phyloP scores from a whole-genome alignment of 257 asterid genomes.

The Lycium barbarum region DNA sequence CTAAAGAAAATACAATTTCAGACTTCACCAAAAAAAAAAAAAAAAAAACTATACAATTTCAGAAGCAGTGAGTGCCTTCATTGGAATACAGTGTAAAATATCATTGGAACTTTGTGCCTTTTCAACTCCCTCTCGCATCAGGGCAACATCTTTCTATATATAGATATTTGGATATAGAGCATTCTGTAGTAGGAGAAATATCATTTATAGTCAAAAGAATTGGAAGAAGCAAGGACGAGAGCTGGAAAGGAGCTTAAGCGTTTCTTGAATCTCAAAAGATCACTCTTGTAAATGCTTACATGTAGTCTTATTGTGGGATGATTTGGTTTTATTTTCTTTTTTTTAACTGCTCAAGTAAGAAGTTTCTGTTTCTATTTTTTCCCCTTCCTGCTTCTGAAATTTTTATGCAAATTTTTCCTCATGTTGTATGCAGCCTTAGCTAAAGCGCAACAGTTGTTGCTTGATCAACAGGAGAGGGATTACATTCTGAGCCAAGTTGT shows the following conservation, averaged over 20 bases:
- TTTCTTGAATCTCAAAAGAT: background rate
- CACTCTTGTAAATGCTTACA: background rate
- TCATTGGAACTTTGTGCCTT: background rate
- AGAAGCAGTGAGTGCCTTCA: background rate
- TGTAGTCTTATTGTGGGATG: background rate
- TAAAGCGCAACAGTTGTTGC: conserved; percentile 88
- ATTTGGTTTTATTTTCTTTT: background rate
- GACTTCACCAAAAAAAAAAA: too few relatives aligned
- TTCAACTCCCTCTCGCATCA: background rate
- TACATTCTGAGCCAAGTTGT: conserved; percentile 86
- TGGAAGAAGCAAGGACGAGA: background rate
- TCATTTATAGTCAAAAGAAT: background rate
- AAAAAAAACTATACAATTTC: background rate
- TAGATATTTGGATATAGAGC: background rate
- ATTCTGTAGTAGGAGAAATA: background rate
- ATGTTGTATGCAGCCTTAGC: conserved; percentile 72
- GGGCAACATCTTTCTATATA: background rate
- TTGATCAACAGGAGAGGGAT: conserved; percentile 91
- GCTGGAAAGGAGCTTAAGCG: background rate
- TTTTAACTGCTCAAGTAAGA: background rate
- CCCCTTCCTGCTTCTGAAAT: background rate
- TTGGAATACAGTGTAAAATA: background rate
- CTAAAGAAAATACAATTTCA: background rate
- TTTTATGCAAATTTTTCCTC: conserved; percentile 5
- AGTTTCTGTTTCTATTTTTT: background rate